Evolutionary conservation across 2,329 filamentous ascomycete genomes (phyloP).

Genomic region (Graphium sp.): DNA sequence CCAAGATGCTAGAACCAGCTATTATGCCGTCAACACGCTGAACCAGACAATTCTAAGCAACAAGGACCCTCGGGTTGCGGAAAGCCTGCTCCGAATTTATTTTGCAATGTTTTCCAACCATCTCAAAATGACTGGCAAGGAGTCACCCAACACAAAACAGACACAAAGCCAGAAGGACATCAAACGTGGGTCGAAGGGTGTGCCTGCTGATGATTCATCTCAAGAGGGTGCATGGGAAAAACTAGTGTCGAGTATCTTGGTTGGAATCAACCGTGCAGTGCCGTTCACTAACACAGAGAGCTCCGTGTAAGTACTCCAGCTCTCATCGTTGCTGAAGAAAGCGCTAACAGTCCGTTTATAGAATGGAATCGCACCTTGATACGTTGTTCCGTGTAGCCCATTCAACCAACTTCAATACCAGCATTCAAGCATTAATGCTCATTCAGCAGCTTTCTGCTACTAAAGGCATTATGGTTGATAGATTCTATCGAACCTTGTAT

Average conservation of each 20-base stretch:
- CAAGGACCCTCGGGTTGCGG: slow-evolving; percentile 68
- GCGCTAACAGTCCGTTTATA: slow-evolving; percentile 13
- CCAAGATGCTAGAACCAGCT: slow-evolving; percentile 77
- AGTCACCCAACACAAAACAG: slow-evolving; percentile 25
- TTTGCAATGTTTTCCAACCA: slow-evolving; percentile 77
- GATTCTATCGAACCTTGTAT: slow-evolving; percentile 91
- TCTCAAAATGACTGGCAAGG: slow-evolving; percentile 46
- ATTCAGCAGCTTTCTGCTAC: slow-evolving; percentile 81
- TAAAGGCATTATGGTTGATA: slow-evolving; percentile 68
- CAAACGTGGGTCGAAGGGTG: slow-evolving; percentile 5
- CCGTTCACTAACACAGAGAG: slow-evolving; percentile 78
- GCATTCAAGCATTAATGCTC: slow-evolving; percentile 84
- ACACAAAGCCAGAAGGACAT: slow-evolving; percentile 17
- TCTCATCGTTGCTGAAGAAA: slow-evolving; percentile 6
- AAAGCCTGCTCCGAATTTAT: slow-evolving; percentile 74
- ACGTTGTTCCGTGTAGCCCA: slow-evolving; percentile 93
- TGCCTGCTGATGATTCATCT: slow-evolving; percentile 2
- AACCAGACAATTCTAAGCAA: slow-evolving; percentile 89
- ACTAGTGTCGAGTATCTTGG: slow-evolving; percentile 77
- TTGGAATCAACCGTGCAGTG: slow-evolving; percentile 88
- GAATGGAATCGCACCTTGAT: slow-evolving; percentile 75
- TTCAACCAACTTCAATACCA: slow-evolving; percentile 97
- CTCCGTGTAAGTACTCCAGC: slow-evolving; percentile 36
- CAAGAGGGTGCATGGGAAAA: slow-evolving; percentile 45
- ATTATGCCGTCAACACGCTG: slow-evolving; percentile 90